Base-by-base conservation (phyloP, 2,329 filamentous ascomycete species). In the Chalaropsis thielavioides region DNA sequence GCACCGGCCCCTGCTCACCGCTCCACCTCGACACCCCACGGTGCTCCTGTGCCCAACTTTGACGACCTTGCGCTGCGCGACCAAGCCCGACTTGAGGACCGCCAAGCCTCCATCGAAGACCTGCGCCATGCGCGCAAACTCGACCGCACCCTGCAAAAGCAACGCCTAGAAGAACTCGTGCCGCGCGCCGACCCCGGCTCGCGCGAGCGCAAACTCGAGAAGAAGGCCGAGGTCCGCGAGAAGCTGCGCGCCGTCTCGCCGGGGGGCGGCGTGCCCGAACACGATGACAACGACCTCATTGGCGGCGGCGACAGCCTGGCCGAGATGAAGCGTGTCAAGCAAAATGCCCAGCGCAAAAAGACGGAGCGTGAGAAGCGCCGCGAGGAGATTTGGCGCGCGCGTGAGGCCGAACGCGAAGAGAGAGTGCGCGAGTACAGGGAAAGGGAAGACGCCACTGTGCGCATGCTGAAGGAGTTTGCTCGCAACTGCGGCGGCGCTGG, bases 361-460 rank as follows among this genome's bases (percentile, higher is more conserved):
- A 90, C 85, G 70, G 91, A 96, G 74, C 75, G 92, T 63, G 90
- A 96, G 78, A 76, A 94, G 17, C 76, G 90, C 67, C 81, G 89
- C 71, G 92, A 96, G 74, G 92, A 95, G 75, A 80, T 90, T 66
- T 76, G 88, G 68, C 77, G 90, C 71, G 90, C 90, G 11, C 83
- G 84, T 71, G 80, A 81, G 67, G 90, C 85, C 59, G 92, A 96
- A 79, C 80, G 91, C 69, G 90, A 95, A 72, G 88, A 91, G 76
- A 81, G 85, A 70, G 72, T 92, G 62, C 78, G 80, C 70, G 84
- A 82, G 69, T 86, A 89, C 74, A 80, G 83, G 71, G 82, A 83
- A 70, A 89, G 90, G 74, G 92, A 97, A 75, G 86, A 91, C 68
- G 84, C 84, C 71, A 95, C 90, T 0, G 90, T 96, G 79, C 83